Conservation (phyloP, 2,329 filamentous ascomycete genomes). For the Passalora sequoiae region DNA sequence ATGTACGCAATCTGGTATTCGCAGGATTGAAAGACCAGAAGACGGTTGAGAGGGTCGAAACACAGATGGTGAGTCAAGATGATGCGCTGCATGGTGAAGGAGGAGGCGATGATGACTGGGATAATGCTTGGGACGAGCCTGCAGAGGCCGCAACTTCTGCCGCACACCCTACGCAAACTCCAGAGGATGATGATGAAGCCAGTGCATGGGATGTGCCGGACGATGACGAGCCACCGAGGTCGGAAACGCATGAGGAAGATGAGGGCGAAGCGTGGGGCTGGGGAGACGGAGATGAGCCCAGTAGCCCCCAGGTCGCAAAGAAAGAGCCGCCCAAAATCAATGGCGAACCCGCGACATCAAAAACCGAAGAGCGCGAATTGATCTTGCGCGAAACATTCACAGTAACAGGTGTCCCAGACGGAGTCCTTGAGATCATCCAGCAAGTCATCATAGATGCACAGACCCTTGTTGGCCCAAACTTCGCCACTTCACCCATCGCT, state of each 20-base stretch:
- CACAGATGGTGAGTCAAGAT: conserved; percentile 67
- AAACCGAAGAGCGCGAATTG: conserved; percentile 40
- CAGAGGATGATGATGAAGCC: conserved; percentile 44
- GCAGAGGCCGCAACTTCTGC: conserved; percentile 43
- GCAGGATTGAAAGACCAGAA: conserved; percentile 62
- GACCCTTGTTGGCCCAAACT: conserved; percentile 50
- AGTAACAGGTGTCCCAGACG: conserved; percentile 80
- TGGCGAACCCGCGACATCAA: conserved; percentile 21
- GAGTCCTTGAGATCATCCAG: conserved; percentile 65
- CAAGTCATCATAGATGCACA: conserved; percentile 43
- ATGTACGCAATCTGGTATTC: conserved; percentile 64
- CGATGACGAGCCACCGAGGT: conserved; percentile 23
- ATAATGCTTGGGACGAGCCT: conserved; percentile 68
- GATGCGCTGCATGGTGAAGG: conserved; percentile 50
- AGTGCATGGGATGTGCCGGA: conserved; percentile 47
- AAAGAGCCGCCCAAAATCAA: conserved; percentile 17
- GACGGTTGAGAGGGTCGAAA: conserved; percentile 78
- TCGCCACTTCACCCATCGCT: conserved; percentile 52
- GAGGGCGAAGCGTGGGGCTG: conserved; percentile 74
- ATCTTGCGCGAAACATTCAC: conserved; percentile 80
- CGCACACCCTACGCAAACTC: conserved; percentile 20
- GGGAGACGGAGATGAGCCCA: conserved; percentile 59
- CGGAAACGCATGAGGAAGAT: conserved; percentile 32
- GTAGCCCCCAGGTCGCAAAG: conserved; percentile 21
- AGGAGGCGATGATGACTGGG: conserved; percentile 60